Evolutionary conservation across 169 alveolate genomes (phyloP), one percentile per base, ranked within the genome.

Genomic region (Cyclospora cayetanensis): DNA sequence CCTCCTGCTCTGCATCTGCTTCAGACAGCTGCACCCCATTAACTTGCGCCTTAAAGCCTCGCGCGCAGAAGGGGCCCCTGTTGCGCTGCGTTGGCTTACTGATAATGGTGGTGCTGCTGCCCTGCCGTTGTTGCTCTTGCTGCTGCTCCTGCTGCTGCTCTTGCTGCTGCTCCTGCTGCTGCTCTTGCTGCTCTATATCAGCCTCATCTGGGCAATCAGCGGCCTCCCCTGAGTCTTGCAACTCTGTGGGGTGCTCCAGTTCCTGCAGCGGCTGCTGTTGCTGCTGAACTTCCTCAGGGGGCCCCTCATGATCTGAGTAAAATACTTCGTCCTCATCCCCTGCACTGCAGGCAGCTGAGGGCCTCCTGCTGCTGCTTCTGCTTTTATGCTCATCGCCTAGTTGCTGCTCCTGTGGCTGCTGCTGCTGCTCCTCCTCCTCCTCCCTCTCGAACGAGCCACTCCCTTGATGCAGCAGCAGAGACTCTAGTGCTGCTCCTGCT

Each of bases 231-330:
- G 34, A 2, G 42, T 11, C 29, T 11, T n/a, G 74, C 27, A 7
- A 50, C 12, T 4, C 52, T 15, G 15, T 53, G 15, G 4, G 46
- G 27, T 4, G 39, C 31, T 15, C 79, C 68, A n/a, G 63, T 68
- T 76, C 39, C 87, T 76, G 68, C 87, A 5, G 43, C 68, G 9
- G 68, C 66, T 76, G 87, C 87, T 39, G 66, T 31, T 25, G 90
- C 55, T 66, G 79, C 79, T 66, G 79, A 37, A 66, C 39, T n/a
- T 66, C 79, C 46, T 66, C 79, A 3, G 79, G 7, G 41, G 37
- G 46, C 22, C 79, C 79, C 79, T 66, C 79, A 42, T 66, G 79
- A 42, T 66, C 79, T 4, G 79, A 66, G 42, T 66, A 66, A 7
- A 66, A 12, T 3, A 66, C 79, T 39, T 80, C 77, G 7, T 53